Evolutionary conservation across 164 flowering plant species (phyloP), one percentile per base, ranked within the genome.

Genomic region (Protea cynaroides): DNA sequence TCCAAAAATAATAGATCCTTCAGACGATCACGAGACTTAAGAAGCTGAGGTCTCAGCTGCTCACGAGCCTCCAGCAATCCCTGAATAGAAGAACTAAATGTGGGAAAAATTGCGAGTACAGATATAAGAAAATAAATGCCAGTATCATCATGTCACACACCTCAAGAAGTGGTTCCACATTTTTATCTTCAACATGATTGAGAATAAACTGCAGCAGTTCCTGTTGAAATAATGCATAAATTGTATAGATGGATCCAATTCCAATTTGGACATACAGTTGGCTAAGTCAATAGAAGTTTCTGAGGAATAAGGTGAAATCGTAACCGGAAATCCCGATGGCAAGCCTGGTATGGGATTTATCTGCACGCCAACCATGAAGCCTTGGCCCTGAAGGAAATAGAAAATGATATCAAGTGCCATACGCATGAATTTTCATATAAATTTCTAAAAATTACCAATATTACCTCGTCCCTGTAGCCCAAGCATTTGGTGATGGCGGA

Each of bases 291-390:
- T 12, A 17, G 36, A 64, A 49, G 17, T 13, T 34, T 37, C 18
- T 59, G 59, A 54, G 37, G 50, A 53, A 22, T 62, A 51, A 58
- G n/a, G 67, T 61, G 62, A 25, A 47, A 70, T 38, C 57, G 60
- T 74, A 85, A 94, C 99, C 65, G 83, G 92, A 76, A 83, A 87
- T 65, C 83, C 89, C 69, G 94, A 81, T 66, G 99, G 96, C 80
- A 94, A 74, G 72, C 93, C 96, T 24, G 87, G 58, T 58, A 91
- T 69, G 53, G 99, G 96, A 81, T 91, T 83, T 76, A 94, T 86
- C 64, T 88, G 73, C 72, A 91, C 97, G 36, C 97, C 96, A 66
- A 91, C 97, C 99, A 94, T 94, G 83, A 94, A 94, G 34, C 96
- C 97, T 78, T 89, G 80, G 70, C 97, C 99, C 97, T 94, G 78